phyloP scores from a whole-genome alignment of 306 rosid genomes.

The Vigna reflexopilosa region DNA sequence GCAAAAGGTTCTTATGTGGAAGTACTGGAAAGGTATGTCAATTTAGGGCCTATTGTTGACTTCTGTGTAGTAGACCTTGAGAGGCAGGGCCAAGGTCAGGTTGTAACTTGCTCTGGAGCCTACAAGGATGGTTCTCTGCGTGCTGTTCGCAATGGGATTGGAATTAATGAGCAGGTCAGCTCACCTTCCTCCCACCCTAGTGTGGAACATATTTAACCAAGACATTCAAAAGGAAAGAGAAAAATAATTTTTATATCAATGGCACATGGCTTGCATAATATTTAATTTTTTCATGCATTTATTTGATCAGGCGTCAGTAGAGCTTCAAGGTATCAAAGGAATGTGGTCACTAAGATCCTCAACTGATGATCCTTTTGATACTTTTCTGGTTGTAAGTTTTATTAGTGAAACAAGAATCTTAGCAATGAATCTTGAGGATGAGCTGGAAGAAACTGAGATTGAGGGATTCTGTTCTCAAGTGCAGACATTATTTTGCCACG shows the following conservation, averaged over 20 bases:
- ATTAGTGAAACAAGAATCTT: conserved; percentile 95
- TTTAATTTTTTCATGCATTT: conserved; percentile 28
- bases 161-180: conserved; percentile 94
- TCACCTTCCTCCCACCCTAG: neutral
- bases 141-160: conserved; percentile 90
- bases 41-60: conserved; percentile 98
- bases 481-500: conserved; percentile 96
- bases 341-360: conserved; percentile 98
- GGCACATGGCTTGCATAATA: conserved; percentile 20
- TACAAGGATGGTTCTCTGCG: conserved; percentile 99
- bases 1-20: conserved; percentile 94
- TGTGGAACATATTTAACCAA: neutral
- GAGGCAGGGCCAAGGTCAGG: conserved; percentile 99
- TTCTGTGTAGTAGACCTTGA: conserved; percentile 98
- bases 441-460: conserved; percentile 95
- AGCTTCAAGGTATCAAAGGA: conserved; percentile 99
- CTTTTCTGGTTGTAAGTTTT: conserved; percentile 92
- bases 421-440: conserved; percentile 97
- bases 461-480: conserved; percentile 94
- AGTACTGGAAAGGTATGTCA: conserved; percentile 89
- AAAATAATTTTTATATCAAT: neutral
- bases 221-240: neutral
- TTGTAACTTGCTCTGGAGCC: conserved; percentile 99
- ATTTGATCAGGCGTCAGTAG: conserved; percentile 87
- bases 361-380: conserved; percentile 92